Base-by-base conservation (phyloP, 495 filamentous ascomycete species). In the Hypoxylon subgilvum region DNA sequence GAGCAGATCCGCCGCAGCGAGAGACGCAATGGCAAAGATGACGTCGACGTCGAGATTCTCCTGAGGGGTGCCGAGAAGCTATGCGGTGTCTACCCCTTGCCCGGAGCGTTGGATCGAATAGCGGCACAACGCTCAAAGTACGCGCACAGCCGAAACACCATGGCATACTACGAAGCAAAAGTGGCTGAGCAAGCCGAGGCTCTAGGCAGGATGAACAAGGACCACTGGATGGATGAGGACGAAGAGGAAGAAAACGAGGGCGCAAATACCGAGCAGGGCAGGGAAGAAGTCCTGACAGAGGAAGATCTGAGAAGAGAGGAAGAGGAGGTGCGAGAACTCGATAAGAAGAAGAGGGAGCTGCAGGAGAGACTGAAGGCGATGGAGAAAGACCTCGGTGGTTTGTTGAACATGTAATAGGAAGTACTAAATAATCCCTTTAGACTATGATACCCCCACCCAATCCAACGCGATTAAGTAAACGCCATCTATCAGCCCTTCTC, bases 21-120 rank as follows among this genome's bases (percentile, higher is more conserved):
- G 67, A 60, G 72, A 6, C 67, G 74, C 23, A 57, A 65, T 17
- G 75, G 70, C 39, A 79, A 78, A 32, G 69, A 87, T 52, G 91
- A 96, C 30, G 79, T 97, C 5, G 90, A 97, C 71, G 86, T 97
- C 17, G 89, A 96, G 68, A 79, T 95, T 3, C 72, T 98, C 27
- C 79, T 98, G 13, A 81, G 83, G 46, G 93, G 94, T 1, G 94
- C 92, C 2, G 92, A 97, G 76, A 96, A 92, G 74, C 79, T 98
- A 19, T 91, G 90, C 65, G 80, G 79, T 39, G 91, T 96, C 27
- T 98, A 97, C 82, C 90, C 82, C 56, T 80, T 97, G 34, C 80
- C 88, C 1, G 93, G 91, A 19, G 91, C 91, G n/a, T 69, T 82
- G 4, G 90, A 96, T 66, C 82, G 86, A 56, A 94, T 97, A 52